These are phyloP conservation scores for Echeveria elegans DNA, from an alignment of 164 flowering plant genomes.

Conservation along the genomic window DNA sequence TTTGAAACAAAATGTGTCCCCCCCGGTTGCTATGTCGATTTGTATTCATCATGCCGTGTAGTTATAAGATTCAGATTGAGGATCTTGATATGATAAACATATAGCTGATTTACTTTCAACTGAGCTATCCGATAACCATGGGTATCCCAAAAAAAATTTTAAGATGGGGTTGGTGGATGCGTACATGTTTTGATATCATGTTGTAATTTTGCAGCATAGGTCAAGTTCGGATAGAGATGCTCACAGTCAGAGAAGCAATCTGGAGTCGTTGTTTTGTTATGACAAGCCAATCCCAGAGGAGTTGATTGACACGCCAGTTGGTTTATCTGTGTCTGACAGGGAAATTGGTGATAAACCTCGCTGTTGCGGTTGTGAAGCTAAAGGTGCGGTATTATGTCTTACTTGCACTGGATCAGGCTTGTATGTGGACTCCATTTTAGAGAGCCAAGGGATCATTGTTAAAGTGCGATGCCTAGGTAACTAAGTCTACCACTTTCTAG, in stretches of 20 bases:
- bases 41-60: too few relatives aligned
- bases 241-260: constrained; percentile 44
- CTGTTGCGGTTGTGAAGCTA: constrained; percentile 61
- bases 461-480: constrained; percentile 96
- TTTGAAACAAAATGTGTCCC: too few relatives aligned
- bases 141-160: too few relatives aligned
- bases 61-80: too few relatives aligned
- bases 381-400: constrained; percentile 74
- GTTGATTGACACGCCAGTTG: constrained; percentile 81
- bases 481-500: not conserved
- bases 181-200: too few relatives aligned
- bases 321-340: constrained; percentile 53
- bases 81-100: too few relatives aligned
- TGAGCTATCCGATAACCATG: too few relatives aligned
- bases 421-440: constrained; percentile 91
- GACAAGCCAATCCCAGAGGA: constrained; percentile 91
- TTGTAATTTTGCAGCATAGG: constrained; percentile 17
- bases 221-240: constrained; percentile 29
- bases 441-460: constrained; percentile 95
- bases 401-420: constrained; percentile 90
- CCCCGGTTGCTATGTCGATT: too few relatives aligned
- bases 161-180: too few relatives aligned
- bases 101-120: too few relatives aligned
- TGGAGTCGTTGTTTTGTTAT: constrained; percentile 69
- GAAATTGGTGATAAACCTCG: constrained; percentile 56